Base-by-base conservation (phyloP, 2,329 filamentous ascomycete genomes). In the Ophiostoma fasciatum region DNA sequence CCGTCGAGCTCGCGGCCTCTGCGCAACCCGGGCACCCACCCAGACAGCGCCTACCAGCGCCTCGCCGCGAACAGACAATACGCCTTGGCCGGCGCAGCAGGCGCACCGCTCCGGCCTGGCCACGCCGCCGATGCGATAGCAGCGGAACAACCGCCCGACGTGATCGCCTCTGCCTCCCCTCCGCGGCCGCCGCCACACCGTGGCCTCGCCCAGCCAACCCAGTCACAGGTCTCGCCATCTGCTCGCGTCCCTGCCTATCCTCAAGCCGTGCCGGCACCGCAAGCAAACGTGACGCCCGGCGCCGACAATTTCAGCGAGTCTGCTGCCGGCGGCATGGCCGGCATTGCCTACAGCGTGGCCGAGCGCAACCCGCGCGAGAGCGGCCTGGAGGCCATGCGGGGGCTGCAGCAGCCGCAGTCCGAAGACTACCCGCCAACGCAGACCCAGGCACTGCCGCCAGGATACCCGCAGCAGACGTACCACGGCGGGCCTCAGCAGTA, bases 301-400 rank as follows among this genome's bases (percentile, higher is more conserved):
- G 66, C 71, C 42, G 76, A 83, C 56, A 82, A 82, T 51, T 71
- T 78, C 44, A 66, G 76, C 41, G 62, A 71, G 33, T 54, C 61
- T 27, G 71, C 78, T 13, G 63, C 66, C 17, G 78, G 75, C 46
- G 78, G 75, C 38, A 74, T 83, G 54, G 64, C 75, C 21, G 76
- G 75, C 37, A 71, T 82, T 41, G 77, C 78, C 27, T 64, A 75
- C 48, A 71, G 62, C 37, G 70, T 80, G 33, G 76, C 78, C 33
- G 74, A 78, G 47, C 65, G 64, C 35, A 71, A 76, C 55, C 64
- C 71, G 42, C 62, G 74, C 42, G 68, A 78, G 46, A 78, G 74
- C 54, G 78, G 75, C 18, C 46, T 77, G 41, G 70, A 78, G 37
- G 74, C 75, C 31, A 63, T 74, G 53, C 62, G 66, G 15, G 51